A percentile compares a stretch with the other conserved stretches of the same genome.
Evolutionary conservation across 768 basidiomycete species (phyloP).

Genomic region (Dendrothele bispora): DNA sequence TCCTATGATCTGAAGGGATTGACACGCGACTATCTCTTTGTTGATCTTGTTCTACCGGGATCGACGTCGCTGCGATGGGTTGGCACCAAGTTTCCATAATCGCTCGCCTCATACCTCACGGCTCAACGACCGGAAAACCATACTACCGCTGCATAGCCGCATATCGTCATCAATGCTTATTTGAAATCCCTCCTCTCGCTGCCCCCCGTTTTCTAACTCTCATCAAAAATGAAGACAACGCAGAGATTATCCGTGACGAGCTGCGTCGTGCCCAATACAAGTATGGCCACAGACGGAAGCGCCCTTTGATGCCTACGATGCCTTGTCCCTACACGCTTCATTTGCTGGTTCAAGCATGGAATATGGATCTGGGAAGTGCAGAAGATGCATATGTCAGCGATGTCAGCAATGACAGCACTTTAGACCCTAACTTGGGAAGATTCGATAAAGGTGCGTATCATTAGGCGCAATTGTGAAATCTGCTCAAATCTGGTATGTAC

Average conservation of each 20-base stretch:
- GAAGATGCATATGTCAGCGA: conserved; percentile 18
- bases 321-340: conserved; percentile 34
- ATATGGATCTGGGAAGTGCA: conserved; percentile 26
- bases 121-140: conserved; percentile 12
- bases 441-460: conserved; percentile 23
- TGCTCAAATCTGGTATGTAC: no score
- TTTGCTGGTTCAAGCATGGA: conserved; percentile 30
- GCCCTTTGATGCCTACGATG: conserved; percentile 15
- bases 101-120: conserved; percentile 28
- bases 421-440: conserved; percentile 25
- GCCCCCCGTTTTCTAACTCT: conserved; percentile 34
- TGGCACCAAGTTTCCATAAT: conserved; percentile 40
- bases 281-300: conserved; percentile 18
- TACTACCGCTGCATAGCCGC: conserved; percentile 41
- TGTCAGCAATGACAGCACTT: conserved; percentile 6
- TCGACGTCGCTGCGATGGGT: no score
- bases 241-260: conserved; percentile 34
- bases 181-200: conserved; percentile 29
- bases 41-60: no score
- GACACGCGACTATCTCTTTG: no score
- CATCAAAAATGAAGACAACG: conserved; percentile 34
- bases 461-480: no score
- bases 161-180: conserved; percentile 41
- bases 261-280: conserved; percentile 28
- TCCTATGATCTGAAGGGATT: no score